A percentile compares a stretch with the other conserved stretches of the same genome.
These are phyloP conservation scores for Aschersonia sp. DNA, from an alignment of 2,329 filamentous ascomycete genomes.

Conservation along the genomic window DNA sequence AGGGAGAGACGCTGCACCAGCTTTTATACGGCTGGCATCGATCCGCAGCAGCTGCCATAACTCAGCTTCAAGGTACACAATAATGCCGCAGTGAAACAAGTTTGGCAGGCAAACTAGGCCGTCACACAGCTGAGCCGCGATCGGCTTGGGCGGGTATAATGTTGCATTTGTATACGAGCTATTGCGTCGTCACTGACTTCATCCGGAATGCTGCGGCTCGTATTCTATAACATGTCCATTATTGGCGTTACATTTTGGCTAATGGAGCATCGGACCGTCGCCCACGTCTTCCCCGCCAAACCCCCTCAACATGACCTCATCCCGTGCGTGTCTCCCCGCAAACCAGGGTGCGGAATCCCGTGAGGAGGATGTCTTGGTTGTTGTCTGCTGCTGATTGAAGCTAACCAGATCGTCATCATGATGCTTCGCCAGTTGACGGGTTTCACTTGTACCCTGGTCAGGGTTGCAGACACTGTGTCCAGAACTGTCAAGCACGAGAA, in stretches of 20 bases:
- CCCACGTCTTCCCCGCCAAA: too few species aligned
- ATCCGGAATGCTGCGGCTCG: not conserved
- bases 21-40: too few species aligned
- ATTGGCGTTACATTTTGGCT: not conserved
- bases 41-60: not conserved
- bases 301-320: not conserved
- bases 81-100: not conserved
- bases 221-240: not conserved
- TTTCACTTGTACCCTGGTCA: too few species aligned
- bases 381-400: too few species aligned
- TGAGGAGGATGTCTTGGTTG: not conserved
- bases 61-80: not conserved
- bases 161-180: not conserved
- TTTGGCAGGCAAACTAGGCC: not conserved
- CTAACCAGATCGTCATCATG: too few species aligned
- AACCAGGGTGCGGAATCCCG: not conserved
- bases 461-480: too few species aligned
- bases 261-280: not conserved
- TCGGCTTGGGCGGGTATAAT: not conserved
- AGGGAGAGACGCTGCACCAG: too few species aligned
- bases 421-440: too few species aligned
- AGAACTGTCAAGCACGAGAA: too few species aligned
- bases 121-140: not conserved
- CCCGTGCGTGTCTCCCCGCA: not conserved
- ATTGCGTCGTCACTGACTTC: not conserved